A percentile compares a stretch with the other conserved stretches of the same genome.
These are phyloP conservation scores for Leishmania major DNA, from an alignment of 208 protist genomes.

Conservation along the genomic window DNA sequence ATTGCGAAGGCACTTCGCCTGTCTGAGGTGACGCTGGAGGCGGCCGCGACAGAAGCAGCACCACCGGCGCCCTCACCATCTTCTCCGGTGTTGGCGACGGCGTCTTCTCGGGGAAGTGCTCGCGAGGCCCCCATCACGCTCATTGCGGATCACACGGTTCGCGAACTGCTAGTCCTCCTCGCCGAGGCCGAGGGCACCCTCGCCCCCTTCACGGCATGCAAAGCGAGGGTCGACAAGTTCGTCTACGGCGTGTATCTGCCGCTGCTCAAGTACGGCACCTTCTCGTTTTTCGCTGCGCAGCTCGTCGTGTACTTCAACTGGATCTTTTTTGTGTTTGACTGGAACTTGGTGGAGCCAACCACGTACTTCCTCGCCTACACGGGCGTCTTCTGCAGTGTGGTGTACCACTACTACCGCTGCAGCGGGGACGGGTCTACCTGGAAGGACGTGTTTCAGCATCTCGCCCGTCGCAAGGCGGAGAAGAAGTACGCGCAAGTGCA, in stretches of 20 bases:
- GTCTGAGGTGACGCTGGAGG: conserved; percentile 4
- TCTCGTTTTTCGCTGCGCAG: conserved; percentile 51
- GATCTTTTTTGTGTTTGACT: conserved; percentile 90
- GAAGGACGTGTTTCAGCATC: conserved; percentile 50
- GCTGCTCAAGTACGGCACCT: conserved; percentile 47
- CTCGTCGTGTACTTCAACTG: conserved; percentile 81
- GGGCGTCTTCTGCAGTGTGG: conserved; percentile 52
- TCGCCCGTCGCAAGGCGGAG: conserved; percentile 28
- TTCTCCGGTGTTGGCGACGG: neutral
- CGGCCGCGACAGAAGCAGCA: neutral
- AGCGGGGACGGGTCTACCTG: conserved; percentile 57
- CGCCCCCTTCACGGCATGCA: conserved; percentile 11
- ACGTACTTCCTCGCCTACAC: conserved; percentile 87
- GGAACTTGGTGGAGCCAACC: conserved; percentile 86
- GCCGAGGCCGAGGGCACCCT: conserved; percentile 33
- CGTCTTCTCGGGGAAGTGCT: neutral
- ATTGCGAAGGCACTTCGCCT: conserved; percentile 23
- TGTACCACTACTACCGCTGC: conserved; percentile 72
- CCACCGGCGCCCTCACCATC: neutral
- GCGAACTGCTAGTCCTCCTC: conserved; percentile 37
- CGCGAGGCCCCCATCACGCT: conserved; percentile 5
- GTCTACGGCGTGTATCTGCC: conserved; percentile 46
- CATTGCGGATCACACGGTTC: conserved; percentile 29
- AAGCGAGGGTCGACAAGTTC: conserved; percentile 45
- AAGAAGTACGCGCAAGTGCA: conserved; percentile 46